Evolutionary conservation across 805 yeast genomes (phyloP).

Genomic region (Saturnispora ahearnii): DNA sequence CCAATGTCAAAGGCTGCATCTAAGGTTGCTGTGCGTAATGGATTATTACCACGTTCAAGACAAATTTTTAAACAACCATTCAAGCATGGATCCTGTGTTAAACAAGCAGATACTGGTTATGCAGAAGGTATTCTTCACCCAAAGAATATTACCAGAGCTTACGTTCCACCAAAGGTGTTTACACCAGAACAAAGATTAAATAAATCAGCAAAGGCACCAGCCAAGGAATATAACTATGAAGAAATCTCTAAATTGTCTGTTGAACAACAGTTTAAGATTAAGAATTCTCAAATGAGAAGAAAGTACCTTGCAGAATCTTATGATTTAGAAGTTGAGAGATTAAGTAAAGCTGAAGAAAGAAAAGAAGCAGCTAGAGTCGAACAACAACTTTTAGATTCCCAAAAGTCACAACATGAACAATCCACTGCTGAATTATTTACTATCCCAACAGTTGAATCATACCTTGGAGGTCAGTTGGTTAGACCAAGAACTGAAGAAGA

Average conservation of each 20-base stretch:
- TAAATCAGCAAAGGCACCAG: constrained; percentile 42
- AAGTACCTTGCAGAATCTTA: constrained; percentile 56
- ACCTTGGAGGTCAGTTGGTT: constrained; percentile 61
- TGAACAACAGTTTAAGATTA: constrained; percentile 37
- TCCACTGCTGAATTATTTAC: constrained; percentile 54
- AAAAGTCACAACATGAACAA: constrained; percentile 27
- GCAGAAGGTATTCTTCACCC: constrained; percentile 68
- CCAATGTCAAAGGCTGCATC: constrained; percentile 43
- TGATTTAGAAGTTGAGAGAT: constrained; percentile 31
- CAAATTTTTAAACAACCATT: constrained; percentile 64
- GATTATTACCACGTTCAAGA: constrained; percentile 73
- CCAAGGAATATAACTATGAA: constrained; percentile 22
- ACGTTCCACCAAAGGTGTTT: constrained; percentile 42
- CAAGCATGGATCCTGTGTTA: constrained; percentile 41
- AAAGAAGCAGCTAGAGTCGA: constrained; percentile 18
- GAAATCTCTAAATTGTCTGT: constrained; percentile 30
- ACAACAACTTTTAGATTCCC: constrained; percentile 25
- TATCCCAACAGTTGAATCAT: constrained; percentile 67
- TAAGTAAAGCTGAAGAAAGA: constrained; percentile 24
- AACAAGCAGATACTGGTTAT: constrained; percentile 51
- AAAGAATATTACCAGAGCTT: constrained; percentile 48
- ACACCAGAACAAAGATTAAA: constrained; percentile 54
- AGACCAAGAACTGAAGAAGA: constrained; percentile 69
- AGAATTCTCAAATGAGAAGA: constrained; percentile 61
- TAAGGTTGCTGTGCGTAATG: constrained; percentile 59